Percentiles rank a stretch among this genome's conserved stretches.
phyloP scores from a whole-genome alignment of 192 early-diverging fungal genomes.

The Backusella sp. region DNA sequence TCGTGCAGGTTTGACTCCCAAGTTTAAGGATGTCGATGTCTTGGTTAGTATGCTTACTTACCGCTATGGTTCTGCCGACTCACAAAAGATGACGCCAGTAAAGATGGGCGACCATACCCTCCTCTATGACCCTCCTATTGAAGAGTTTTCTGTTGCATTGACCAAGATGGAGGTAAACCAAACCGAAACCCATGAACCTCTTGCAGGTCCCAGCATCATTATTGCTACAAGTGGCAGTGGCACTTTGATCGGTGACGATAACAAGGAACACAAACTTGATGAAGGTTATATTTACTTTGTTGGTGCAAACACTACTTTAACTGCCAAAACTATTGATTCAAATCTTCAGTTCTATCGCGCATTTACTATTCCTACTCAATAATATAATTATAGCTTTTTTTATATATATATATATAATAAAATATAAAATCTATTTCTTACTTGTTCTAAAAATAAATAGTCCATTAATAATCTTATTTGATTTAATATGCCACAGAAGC shows the following conservation, averaged over 20 bases:
- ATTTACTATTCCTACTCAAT: constrained; percentile 33
- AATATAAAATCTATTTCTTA: too few relatives aligned
- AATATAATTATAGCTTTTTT: not conserved
- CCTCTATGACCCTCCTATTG: constrained; percentile 95
- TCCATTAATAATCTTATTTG: not conserved
- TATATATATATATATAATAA: too few relatives aligned
- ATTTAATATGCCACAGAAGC: not conserved
- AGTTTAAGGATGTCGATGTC: constrained; percentile 93
- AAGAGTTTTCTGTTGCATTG: constrained; percentile 86
- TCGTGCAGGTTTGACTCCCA: constrained; percentile 94
- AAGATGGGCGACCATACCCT: constrained; percentile 46
- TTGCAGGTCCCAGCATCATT: constrained; percentile 83
- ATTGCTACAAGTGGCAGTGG: constrained; percentile 81
- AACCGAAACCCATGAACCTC: constrained; percentile 37
- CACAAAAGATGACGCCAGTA: constrained; percentile 75
- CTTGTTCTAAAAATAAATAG: not conserved
- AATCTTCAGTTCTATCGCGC: constrained; percentile 49
- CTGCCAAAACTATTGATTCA: constrained; percentile 38
- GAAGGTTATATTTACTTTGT: constrained; percentile 82
- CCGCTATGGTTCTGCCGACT: constrained; percentile 68
- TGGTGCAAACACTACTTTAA: constrained; percentile 53
- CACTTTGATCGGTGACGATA: constrained; percentile 26
- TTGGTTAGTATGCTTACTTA: constrained; percentile 94
- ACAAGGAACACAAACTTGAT: constrained; percentile 37
- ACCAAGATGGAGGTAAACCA: constrained; percentile 51